Evolutionary conservation across 2,329 filamentous ascomycete genomes (phyloP), one percentile per base, ranked within the genome.

Genomic region (Fusarium sp.): DNA sequence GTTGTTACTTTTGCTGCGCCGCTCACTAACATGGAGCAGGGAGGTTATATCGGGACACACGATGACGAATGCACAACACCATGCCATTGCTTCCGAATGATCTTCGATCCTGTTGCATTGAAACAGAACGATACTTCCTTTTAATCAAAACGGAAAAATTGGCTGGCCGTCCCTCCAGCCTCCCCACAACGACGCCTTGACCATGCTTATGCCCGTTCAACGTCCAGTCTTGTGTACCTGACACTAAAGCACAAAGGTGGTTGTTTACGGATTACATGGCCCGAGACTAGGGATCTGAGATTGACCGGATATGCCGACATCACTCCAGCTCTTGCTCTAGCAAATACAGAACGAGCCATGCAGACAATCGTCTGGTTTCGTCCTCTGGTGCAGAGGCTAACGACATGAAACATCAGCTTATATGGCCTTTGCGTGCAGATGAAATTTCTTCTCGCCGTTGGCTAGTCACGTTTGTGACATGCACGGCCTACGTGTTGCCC

Each of bases 51-150:
- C 20, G 24, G 24, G 11, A 39, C 17, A 37, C 26, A 37, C 13
- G 40, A 59, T 64, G 54, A 59, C 37, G 48, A 54, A 32, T 41
- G 28, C 26, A 44, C 24, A 40, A 26, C 46, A 55, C 35, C 37
- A 58, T 57, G 44, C 28, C 10, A 30, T 30, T 30, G 28, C 8
- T 22, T 35, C 14, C 19, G 14, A 32, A 24, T 62, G 51, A 68
- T 68, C 61, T 69, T 55, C 61, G 52, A 66, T 68, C 17, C 20
- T 13, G 61, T 68, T 55, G 35, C 56, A 58, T 66, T 52, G 44
- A 39, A 43, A 37, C 40, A 41, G 17, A 22, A 41, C 22, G 20
- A 43, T 20, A n/a, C 41, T 51, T 56, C 35, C 33, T 49, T 35
- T 49, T 35, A 32, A 41, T 66, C 35, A 43, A 65, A 65, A 54